Evolutionary conservation across 169 alveolate species (phyloP).

Genomic region (Amoebophrya sp.): DNA sequence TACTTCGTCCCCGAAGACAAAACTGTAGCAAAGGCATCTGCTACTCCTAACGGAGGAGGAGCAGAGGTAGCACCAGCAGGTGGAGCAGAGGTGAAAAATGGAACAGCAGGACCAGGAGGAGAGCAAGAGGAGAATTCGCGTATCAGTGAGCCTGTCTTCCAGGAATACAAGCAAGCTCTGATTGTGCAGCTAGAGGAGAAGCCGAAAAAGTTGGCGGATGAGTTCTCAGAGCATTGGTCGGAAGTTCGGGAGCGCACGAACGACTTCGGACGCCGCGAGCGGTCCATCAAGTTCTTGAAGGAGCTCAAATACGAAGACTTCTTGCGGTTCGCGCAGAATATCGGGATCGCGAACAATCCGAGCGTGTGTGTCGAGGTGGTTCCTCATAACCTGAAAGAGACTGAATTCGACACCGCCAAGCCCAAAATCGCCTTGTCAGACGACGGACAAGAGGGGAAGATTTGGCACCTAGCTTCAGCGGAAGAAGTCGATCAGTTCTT

Average conservation of each 20-base stretch:
- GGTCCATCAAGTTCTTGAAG: not conserved
- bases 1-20: not conserved
- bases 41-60: not conserved
- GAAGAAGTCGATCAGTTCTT: not conserved
- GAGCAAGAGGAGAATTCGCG: not conserved
- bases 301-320: not conserved
- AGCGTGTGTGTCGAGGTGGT: not conserved
- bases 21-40: not conserved
- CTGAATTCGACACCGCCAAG: too few species aligned
- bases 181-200: not conserved
- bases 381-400: not conserved
- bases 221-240: not conserved
- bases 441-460: too few species aligned
- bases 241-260: slow-evolving; percentile 5
- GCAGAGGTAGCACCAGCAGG: not conserved
- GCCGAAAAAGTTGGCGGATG: not conserved
- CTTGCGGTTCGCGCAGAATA: not conserved
- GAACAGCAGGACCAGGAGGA: not conserved
- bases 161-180: not conserved
- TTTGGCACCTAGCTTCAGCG: not conserved
- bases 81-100: not conserved
- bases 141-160: not conserved
- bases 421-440: too few species aligned
- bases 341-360: not conserved
- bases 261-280: not conserved